Conservation (phyloP, 139 green algal genomes). For the Zygnema circumcarinatum region DNA sequence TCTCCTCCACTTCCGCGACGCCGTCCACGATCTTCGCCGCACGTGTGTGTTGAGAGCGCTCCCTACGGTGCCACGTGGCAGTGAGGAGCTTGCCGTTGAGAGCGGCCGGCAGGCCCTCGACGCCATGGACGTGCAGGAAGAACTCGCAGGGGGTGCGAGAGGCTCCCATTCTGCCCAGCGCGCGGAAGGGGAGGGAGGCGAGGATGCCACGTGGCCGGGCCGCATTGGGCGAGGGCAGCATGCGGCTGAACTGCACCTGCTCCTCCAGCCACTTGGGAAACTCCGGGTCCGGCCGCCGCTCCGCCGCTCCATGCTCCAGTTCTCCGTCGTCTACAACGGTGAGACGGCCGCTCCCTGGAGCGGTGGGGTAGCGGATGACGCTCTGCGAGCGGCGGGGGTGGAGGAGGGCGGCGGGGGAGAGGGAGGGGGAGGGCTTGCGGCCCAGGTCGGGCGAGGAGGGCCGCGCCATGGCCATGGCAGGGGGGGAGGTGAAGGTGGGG, state of each 20-base stretch:
- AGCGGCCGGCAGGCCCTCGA: conserved; percentile 29
- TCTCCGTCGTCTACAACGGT: not conserved
- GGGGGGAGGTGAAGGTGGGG: too few relatives aligned
- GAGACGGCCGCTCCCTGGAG: not conserved
- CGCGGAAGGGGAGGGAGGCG: conserved; percentile 14
- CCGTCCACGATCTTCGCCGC: conserved; percentile 7
- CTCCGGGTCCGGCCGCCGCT: not conserved
- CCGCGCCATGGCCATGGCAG: too few relatives aligned
- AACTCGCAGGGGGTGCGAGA: conserved; percentile 34
- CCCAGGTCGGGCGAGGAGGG: too few relatives aligned
- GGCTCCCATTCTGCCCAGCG: conserved; percentile 21
- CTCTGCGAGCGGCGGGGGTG: not conserved
- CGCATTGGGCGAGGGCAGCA: conserved; percentile 11
- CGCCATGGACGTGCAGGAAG: conserved; percentile 42
- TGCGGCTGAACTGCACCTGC: conserved; percentile 44
- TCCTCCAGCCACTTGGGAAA: conserved; percentile 47
- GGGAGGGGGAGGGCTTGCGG: too few relatives aligned
- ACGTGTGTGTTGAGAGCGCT: not conserved
- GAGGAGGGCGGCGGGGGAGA: not conserved
- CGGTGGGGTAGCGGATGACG: not conserved
- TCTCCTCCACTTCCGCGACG: conserved; percentile 37
- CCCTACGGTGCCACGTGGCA: conserved; percentile 29
- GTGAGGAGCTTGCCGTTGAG: conserved; percentile 7
- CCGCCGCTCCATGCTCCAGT: not conserved
- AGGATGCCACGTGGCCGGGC: not conserved